Evolutionary conservation across 306 rosid genomes (phyloP).

Genomic region (Prosopis cineraria): DNA sequence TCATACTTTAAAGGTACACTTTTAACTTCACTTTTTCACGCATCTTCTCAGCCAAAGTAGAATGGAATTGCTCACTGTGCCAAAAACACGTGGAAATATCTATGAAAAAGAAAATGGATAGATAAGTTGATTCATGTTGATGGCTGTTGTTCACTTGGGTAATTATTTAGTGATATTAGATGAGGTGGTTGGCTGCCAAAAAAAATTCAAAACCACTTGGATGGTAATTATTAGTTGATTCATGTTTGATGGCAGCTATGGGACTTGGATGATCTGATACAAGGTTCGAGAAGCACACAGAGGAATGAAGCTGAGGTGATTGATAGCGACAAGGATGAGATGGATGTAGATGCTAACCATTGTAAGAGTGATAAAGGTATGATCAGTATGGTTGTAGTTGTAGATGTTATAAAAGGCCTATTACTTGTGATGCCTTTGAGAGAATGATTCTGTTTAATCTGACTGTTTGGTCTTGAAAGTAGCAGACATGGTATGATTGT

Average conservation of each 20-base stretch:
- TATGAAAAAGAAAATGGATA: neutral
- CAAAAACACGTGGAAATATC: too few relatives aligned
- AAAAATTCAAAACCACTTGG: constrained; percentile 13
- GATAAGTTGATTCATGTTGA: constrained; percentile 17
- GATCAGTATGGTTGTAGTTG: neutral
- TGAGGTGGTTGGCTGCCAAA: neutral
- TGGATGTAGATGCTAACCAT: constrained; percentile 58
- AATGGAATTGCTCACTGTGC: neutral
- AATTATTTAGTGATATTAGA: too few relatives aligned
- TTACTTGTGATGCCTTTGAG: neutral
- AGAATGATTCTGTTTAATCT: neutral
- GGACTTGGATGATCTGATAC: constrained; percentile 71
- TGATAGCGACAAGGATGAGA: constrained; percentile 55
- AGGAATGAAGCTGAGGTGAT: constrained; percentile 34
- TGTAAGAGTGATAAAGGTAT: constrained; percentile 50
- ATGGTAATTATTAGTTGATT: neutral
- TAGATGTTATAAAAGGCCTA: neutral
- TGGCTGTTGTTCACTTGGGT: neutral
- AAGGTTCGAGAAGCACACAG: constrained; percentile 43
- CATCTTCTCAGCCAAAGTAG: neutral
- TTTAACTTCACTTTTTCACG: constrained; percentile 19
- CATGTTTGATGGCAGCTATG: constrained; percentile 57
- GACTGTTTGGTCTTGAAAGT: neutral
- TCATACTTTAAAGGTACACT: constrained; percentile 66
- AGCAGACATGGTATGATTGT: neutral